Percentiles rank a stretch among this genome's conserved stretches.
These are phyloP conservation scores for Spathaspora girioi DNA, from an alignment of 805 yeast genomes.

Conservation along the genomic window DNA sequence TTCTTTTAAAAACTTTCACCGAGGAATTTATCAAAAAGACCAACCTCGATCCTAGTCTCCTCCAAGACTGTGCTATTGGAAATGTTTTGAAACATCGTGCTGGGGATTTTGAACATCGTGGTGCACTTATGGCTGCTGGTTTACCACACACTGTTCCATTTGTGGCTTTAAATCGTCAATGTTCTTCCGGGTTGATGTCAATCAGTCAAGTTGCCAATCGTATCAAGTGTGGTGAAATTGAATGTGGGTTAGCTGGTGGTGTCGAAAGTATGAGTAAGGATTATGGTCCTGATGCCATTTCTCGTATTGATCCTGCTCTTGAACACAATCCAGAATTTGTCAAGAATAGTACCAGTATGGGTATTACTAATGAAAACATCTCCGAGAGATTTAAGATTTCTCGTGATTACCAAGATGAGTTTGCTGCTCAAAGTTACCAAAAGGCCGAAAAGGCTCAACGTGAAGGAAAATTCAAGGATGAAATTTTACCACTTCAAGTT, in stretches of 20 bases:
- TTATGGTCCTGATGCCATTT: slow-evolving; percentile 78
- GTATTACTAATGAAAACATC: slow-evolving; percentile 90
- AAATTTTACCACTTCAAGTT: slow-evolving; percentile 79
- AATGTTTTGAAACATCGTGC: slow-evolving; percentile 90
- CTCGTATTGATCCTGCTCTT: slow-evolving; percentile 39
- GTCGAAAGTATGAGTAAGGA: slow-evolving; percentile 91
- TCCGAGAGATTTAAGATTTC: slow-evolving; percentile 61
- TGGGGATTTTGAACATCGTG: slow-evolving; percentile 93
- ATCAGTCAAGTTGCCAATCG: slow-evolving; percentile 86
- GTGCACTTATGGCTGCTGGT: slow-evolving; percentile 88
- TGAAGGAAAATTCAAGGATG: slow-evolving; percentile 74
- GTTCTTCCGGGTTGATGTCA: slow-evolving; percentile 91
- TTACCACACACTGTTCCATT: slow-evolving; percentile 79
- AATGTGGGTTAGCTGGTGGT: slow-evolving; percentile 87
- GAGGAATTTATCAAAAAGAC: slow-evolving; percentile 55
- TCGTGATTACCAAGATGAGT: slow-evolving; percentile 77
- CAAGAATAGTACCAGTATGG: slow-evolving; percentile 92
- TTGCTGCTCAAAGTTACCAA: slow-evolving; percentile 82
- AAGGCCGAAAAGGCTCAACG: slow-evolving; percentile 78
- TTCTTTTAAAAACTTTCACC: slow-evolving; percentile 63
- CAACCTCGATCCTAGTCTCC: slow-evolving; percentile 44
- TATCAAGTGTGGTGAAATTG: slow-evolving; percentile 83
- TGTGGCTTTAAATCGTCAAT: slow-evolving; percentile 84
- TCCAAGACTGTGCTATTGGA: slow-evolving; percentile 86
- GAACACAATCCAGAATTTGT: slow-evolving; percentile 35